These are phyloP conservation scores for Oryza coarctata DNA, from an alignment of 176 grass and related monocot species.

Conservation along the genomic window DNA sequence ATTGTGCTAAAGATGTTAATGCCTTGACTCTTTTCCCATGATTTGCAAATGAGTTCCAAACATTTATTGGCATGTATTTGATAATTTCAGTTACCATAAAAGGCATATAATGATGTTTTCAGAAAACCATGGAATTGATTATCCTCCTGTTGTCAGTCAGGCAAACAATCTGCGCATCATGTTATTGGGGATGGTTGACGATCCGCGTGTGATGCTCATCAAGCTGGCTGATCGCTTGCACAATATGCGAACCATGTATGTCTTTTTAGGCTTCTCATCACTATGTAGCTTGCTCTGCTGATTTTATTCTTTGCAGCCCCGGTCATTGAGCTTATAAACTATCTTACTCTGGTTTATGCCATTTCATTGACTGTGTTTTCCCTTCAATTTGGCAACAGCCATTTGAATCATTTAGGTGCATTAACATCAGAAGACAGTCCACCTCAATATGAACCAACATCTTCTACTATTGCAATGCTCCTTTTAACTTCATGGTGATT, in stretches of 20 bases:
- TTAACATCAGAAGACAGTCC: background rate
- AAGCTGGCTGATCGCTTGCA: conserved; percentile 95
- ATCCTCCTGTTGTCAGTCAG: conserved; percentile 58
- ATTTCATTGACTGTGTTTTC: conserved; percentile 2
- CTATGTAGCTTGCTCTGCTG: background rate
- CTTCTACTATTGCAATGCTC: conserved; percentile 15
- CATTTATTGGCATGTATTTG: conserved; percentile 11
- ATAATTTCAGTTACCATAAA: conserved; percentile 14
- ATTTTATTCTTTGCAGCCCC: background rate
- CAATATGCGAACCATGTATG: conserved; percentile 99
- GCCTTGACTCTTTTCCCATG: conserved; percentile 7
- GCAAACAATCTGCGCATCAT: conserved; percentile 95
- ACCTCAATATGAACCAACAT: conserved; percentile 16
- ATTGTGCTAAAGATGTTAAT: conserved; percentile 15
- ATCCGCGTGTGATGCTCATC: conserved; percentile 97
- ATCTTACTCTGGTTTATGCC: conserved; percentile 5
- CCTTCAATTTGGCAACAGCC: conserved; percentile 10
- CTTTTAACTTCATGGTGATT: conserved; percentile 3
- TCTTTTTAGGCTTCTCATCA: conserved; percentile 18
- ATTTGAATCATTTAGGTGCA: conserved; percentile 27
- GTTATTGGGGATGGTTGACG: conserved; percentile 98
- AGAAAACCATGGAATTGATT: conserved; percentile 42
- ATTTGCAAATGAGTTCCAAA: conserved; percentile 27
- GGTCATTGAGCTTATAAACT: background rate
- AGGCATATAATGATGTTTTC: conserved; percentile 5